Evolutionary conservation across 306 rosid genomes (phyloP), one percentile per base, ranked within the genome.

Genomic region (Cicer bijugum): DNA sequence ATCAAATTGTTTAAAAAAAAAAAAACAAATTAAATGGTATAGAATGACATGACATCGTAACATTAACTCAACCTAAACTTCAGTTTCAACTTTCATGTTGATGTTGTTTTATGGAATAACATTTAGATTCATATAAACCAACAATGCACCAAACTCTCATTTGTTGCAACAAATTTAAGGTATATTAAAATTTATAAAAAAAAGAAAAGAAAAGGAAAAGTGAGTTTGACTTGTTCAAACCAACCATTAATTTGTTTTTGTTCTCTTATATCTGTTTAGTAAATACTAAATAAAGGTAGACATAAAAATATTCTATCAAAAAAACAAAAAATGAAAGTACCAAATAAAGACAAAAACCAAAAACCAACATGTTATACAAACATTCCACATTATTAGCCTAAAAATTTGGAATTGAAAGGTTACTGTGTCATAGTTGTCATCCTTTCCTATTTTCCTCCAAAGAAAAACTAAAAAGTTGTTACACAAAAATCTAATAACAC

Each of bases 211-310:
- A 50, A 50, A 53, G 33, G 11, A 40, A 74, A 19, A 63, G 15
- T 37, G 35, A 35, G 33, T 80, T 69, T 82, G 88, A 85, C 88
- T 35, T 23, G 55, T 84, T 84, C 88, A 82, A 77, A 71, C n/a
- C 33, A 75, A 75, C 55, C 67, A 19, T 71, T 17, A 9, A 9
- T 65, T 65, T 58, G 5, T 28, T 50, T 74, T 35, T 11, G 35
- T 43, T 11, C 12, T 2, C 28, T 15, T 44, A 9, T 11, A 16
- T 1, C 7, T 52, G 10, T 69, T 44, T 58, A 23, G 19, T 7
- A 61, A 50, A 67, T 55, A 8, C 76, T 78, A 74, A 75, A 84
- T 5, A 75, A 69, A 81, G 83, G 11, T 56, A 59, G n/a, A 12
- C 6, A 59, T 37, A 17, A 33, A 59, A 59, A 59, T 28, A 28